Percentiles rank a stretch among this genome's conserved stretches.
Evolutionary conservation across 345 rosid species (phyloP).

Genomic region (Heritiera littoralis): DNA sequence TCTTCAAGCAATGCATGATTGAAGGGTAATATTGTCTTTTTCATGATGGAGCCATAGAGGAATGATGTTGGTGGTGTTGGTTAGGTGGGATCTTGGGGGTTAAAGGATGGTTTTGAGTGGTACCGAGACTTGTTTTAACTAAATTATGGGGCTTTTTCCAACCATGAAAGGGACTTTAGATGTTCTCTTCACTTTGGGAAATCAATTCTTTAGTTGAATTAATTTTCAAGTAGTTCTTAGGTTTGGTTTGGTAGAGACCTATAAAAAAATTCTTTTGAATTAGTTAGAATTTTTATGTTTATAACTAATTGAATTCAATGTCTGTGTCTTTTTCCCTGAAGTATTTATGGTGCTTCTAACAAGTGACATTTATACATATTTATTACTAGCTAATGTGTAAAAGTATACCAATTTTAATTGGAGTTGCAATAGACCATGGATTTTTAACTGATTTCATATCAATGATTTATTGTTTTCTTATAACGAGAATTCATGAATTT

Average conservation of each 20-base stretch:
- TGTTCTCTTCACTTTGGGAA: neutral
- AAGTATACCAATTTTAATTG: neutral
- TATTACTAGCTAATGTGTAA: neutral
- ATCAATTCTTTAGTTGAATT: neutral
- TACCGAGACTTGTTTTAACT: conserved; percentile 16
- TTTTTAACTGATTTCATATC: neutral
- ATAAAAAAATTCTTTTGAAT: neutral
- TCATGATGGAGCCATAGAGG: conserved; percentile 17
- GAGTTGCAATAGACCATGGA: neutral
- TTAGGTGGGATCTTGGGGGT: conserved; percentile 10
- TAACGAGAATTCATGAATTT: neutral
- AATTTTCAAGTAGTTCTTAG: conserved; percentile 2
- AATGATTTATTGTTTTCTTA: neutral
- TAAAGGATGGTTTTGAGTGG: conserved; percentile 10
- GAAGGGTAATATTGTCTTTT: conserved; percentile 30
- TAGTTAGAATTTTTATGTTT: conserved; percentile 5
- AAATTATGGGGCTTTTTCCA: conserved; percentile 11
- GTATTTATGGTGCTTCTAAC: neutral
- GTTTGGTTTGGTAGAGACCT: conserved; percentile 14
- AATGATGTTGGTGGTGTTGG: conserved; percentile 32
- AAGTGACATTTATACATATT: neutral
- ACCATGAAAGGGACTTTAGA: conserved; percentile 3
- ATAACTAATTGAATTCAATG: no score
- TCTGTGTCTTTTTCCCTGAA: neutral
- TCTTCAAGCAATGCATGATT: conserved; percentile 41